Base-by-base conservation (phyloP, 352 stramenopile species). In the Aphanomyces astaci region DNA sequence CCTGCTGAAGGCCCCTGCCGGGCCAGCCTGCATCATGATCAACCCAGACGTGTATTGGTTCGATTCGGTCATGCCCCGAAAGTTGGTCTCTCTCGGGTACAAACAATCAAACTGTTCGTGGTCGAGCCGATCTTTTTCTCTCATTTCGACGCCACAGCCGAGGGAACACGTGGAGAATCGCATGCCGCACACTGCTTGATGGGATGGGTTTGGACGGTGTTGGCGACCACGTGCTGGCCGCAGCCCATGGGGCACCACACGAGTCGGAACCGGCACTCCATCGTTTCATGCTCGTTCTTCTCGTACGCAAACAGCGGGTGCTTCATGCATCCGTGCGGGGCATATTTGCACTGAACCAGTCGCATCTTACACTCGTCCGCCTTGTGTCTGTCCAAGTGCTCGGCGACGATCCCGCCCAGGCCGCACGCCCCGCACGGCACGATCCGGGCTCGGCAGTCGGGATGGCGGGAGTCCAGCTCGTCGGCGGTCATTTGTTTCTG, bases 211-310 rank as follows among this genome's bases (percentile, higher is more conserved):
- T 82, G 82, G 22, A 80, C 60, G 13, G 74, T 75, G 36, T 86
- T 77, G 19, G 78, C 80, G 11, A 82, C 30, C 33, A 92, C 65
- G 10, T 78, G 74, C 51, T 78, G 55, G 22, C 74, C 74, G 70
- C 84, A 92, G 9, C 84, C 81, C 19, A 92, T 74, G 4, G 82
- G 78, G 64, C 84, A 92, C 74, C 76, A 86, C 48, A 89, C 84
- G 0, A 78, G 68, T 3, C 84, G 78, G 3, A 84, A 77, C 2
- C 72, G 59, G 57, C 82, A 92, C 59, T 90, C 81, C 55, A 77
- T 78, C 55, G 66, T 71, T 68, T 92, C 84, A 66, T 92, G 84
- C 0, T 66, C 73, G 7, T 75, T 64, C 64, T 86, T 76, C 40
- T 83, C 80, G 32, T 90, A 75, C 1, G 82, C 82, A n/a, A 80